Evolutionary conservation across 345 rosid species (phyloP), one percentile per base, ranked within the genome.

Genomic region (Limnanthes douglasii): DNA sequence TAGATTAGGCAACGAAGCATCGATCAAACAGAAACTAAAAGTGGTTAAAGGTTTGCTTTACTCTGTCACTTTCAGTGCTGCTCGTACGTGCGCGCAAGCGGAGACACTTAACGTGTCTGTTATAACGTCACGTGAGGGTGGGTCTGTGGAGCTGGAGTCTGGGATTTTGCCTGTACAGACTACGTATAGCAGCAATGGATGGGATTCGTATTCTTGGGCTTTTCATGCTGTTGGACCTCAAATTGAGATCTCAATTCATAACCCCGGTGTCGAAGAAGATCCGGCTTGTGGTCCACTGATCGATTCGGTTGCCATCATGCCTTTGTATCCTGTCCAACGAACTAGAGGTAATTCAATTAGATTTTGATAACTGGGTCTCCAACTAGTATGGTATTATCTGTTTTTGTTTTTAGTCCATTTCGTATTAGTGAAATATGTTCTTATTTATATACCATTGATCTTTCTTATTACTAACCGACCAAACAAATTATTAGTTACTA

Each of bases 131-230:
- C n/a, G n/a, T n/a, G n/a, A n/a, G n/a, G n/a, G n/a, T n/a, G n/a
- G n/a, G n/a, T n/a, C n/a, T n/a, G 80, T 83, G n/a, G 57, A 76
- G 1, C 76, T 81, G 2, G 96, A 78, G 46, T 66, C 60, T 11
- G 94, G 95, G 4, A 52, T 79, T 3, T 35, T 88, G 17, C 94
- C 90, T 0, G 66, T 88, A 37, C 95, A 88, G 32, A 88, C 97
- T 1, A 60, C 69, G 71, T 88, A 88, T 10, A 76, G 95, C 15
- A 74, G 81, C 53, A 66, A 57, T 16, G 95, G 92, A 0, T 88
- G 94, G 94, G 97, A 88, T 60, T 67, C 83, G 0, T 88, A 69
- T 39, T 30, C 93, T 0, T 79, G 97, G 94, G 83, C 71, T 1
- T 88, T 88, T 45, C 37, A 26, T 14, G 92, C 97, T 2, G 65